Base-by-base conservation (phyloP, 768 basidiomycete species). In the Podaxis pistillaris region DNA sequence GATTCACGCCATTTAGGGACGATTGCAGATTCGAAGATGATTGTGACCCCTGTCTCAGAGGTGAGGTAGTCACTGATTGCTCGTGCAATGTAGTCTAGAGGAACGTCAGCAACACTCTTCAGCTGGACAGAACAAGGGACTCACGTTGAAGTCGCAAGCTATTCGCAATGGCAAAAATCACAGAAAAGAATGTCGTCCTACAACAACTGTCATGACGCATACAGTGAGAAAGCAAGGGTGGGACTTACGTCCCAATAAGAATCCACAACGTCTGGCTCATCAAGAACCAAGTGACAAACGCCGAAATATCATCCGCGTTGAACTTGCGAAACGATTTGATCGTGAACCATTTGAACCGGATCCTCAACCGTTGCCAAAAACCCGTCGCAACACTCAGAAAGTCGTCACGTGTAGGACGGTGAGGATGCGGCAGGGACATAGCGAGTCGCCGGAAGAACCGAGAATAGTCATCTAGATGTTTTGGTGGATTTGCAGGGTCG, bases 1-100 rank as follows among this genome's bases (percentile, higher is more conserved):
- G 94, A 96, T 69, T 96, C 93, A 65, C 94, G 92, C 94, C 96
- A 97, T 73, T 94, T 95, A 2, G 97, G 96, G 9, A 98, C 96
- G 68, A 98, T 96, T 33, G 97, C 97, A 4, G 93, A 94, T 74
- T 99, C 97, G 72, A 98, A 98, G 58, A 96, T 91, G 67, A 99
- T 88, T 13, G 88, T 95, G 46, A 96, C 87, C 1, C 97, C 97
- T 0, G 96, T 97, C 72, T 95, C 91, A 0, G 89, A 81, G 4
- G 97, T 98, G 62, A 99, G 78, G 72, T 98, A 96, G 73, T 94
- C 89, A 65, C 95, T 96, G 53, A 98, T 89, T 6, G 86, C 87
- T 37, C 87, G 84, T 9, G 96, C 97, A 38, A 98, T 83, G 68
- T 88, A 91, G 69, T 89, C 94, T 92, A 59, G 68, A 60, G 38